Evolutionary conservation across 2,329 filamentous ascomycete species (phyloP).

Genomic region (Helotiales sp.): DNA sequence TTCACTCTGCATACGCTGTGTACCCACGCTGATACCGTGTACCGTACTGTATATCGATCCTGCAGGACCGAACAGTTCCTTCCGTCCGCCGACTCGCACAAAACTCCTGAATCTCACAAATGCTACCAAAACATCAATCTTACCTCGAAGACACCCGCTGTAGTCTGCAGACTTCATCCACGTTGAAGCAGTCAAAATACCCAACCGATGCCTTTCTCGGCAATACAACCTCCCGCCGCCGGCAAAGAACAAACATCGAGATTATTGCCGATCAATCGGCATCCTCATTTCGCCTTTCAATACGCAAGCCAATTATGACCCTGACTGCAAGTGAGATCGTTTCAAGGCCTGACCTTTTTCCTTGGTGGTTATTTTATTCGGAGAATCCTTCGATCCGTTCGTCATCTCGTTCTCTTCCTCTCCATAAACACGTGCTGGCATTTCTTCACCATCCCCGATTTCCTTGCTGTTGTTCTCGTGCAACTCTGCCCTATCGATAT

Average conservation of each 20-base stretch:
- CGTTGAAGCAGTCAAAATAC: neutral
- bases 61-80: neutral
- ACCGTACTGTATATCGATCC: neutral
- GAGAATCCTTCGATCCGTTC: neutral
- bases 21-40: neutral
- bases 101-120: neutral
- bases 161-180: neutral
- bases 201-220: neutral
- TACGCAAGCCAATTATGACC: conserved; percentile 11
- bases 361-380: neutral
- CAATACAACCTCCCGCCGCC: conserved; percentile 2
- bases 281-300: conserved; percentile 8
- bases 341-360: conserved; percentile 3
- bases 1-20: neutral
- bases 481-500: neutral
- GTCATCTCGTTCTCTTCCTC: neutral
- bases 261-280: conserved; percentile 9
- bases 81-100: neutral
- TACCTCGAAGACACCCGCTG: neutral
- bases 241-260: neutral
- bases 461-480: neutral
- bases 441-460: neutral
- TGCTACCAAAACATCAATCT: neutral
- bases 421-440: neutral
- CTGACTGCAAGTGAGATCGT: neutral